phyloP scores from a whole-genome alignment of 73 alveolate species.

The Paramecium sexaurelia region DNA sequence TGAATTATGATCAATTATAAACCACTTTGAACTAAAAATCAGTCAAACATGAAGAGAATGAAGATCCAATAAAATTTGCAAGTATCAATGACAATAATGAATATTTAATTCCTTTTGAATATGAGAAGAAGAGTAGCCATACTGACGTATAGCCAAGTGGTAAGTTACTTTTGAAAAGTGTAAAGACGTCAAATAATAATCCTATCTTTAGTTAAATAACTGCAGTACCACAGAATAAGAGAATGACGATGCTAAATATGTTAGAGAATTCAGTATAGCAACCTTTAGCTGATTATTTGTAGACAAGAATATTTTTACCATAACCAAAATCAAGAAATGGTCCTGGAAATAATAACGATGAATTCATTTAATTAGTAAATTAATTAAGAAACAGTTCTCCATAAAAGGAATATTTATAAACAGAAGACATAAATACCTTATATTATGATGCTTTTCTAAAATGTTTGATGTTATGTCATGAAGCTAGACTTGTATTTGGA shows the following conservation, averaged over 20 bases:
- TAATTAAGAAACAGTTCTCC: slow-evolving; percentile 2
- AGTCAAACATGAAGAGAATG: background rate
- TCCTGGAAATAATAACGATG: slow-evolving; percentile 52
- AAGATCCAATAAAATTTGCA: slow-evolving; percentile 10
- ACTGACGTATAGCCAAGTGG: slow-evolving; percentile 4
- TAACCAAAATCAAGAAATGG: background rate
- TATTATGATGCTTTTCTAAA: slow-evolving; percentile 29
- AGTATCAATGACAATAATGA: slow-evolving; percentile 12
- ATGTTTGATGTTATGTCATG: slow-evolving; percentile 58
- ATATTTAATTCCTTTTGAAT: slow-evolving; percentile 42
- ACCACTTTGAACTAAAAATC: background rate
- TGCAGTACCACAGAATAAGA: background rate
- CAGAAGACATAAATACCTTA: background rate
- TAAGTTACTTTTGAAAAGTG: background rate
- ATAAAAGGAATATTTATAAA: background rate
- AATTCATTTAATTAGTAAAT: background rate
- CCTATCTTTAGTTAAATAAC: background rate
- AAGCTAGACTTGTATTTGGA: slow-evolving; percentile 12
- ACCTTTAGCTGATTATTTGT: slow-evolving; percentile 1
- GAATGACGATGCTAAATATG: background rate
- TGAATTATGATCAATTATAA: slow-evolving; percentile 32
- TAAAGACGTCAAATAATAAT: background rate
- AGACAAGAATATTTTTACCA: background rate
- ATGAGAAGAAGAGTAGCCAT: background rate
- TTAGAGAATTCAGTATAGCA: background rate